Conservation (phyloP, 208 protist genomes). For the Trypanosoma platydactyli region DNA sequence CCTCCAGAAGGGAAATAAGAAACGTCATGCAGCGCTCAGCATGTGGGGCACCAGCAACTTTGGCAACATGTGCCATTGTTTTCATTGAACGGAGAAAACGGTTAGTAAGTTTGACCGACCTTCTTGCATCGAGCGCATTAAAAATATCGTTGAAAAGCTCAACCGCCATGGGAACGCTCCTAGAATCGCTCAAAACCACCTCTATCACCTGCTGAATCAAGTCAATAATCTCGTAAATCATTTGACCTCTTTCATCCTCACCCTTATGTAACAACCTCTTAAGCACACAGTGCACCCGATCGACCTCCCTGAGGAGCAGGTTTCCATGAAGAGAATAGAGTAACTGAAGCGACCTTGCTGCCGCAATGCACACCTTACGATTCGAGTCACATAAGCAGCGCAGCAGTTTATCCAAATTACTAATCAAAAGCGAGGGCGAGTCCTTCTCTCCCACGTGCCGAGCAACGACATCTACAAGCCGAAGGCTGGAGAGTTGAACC, state of each 20-base stretch:
- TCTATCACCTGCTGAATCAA: slow-evolving; percentile 16
- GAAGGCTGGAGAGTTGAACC: slow-evolving; percentile 47
- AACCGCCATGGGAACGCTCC: neutral
- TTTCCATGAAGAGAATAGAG: slow-evolving; percentile 19
- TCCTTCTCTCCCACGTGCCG: slow-evolving; percentile 21
- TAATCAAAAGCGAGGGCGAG: slow-evolving; percentile 18
- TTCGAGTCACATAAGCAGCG: slow-evolving; percentile 3
- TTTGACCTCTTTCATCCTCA: neutral
- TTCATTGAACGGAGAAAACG: slow-evolving; percentile 2
- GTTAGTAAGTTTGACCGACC: slow-evolving; percentile 3
- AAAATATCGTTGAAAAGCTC: slow-evolving; percentile 13
- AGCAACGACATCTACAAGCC: slow-evolving; percentile 34
- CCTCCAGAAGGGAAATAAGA: slow-evolving; percentile 6
- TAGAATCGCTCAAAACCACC: neutral
- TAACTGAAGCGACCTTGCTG: slow-evolving; percentile 21
- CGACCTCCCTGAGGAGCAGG: slow-evolving; percentile 7
- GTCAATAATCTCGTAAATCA: slow-evolving; percentile 10
- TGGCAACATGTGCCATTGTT: slow-evolving; percentile 10
- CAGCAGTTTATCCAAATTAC: slow-evolving; percentile 26
- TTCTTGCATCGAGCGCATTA: neutral
- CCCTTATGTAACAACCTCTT: slow-evolving; percentile 9
- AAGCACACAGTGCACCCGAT: slow-evolving; percentile 6
- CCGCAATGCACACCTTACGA: slow-evolving; percentile 21
- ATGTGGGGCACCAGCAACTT: neutral
- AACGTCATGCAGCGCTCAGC: slow-evolving; percentile 11